Percentiles rank a stretch among this genome's conserved stretches.
Evolutionary conservation across 1,139 yeast genomes (phyloP).

Genomic region (Scheffersomyces cryptocercus): DNA sequence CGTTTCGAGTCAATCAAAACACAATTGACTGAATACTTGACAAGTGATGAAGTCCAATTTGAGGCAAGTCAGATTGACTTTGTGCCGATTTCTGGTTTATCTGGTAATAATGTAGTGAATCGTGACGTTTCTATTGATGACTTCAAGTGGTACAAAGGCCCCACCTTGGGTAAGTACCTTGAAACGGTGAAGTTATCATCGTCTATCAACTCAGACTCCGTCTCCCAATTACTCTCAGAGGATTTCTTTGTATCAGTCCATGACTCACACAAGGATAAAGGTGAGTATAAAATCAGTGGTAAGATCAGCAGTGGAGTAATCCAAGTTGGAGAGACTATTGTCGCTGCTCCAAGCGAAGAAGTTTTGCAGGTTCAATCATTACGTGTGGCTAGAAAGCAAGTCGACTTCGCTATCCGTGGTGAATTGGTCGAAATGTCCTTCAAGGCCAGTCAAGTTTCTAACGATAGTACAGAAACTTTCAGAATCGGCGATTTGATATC

Average conservation of each 20-base stretch:
- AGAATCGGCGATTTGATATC: constrained; percentile 73
- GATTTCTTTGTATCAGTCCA: constrained; percentile 52
- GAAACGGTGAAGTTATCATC: constrained; percentile 26
- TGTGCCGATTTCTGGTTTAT: constrained; percentile 84
- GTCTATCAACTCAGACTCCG: constrained; percentile 5
- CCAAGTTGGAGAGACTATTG: constrained; percentile 73
- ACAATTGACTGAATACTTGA: constrained; percentile 61
- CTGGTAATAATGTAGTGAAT: constrained; percentile 77
- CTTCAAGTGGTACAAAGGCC: constrained; percentile 65
- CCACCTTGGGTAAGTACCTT: constrained; percentile 61
- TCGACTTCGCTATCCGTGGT: constrained; percentile 61
- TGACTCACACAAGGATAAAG: constrained; percentile 37
- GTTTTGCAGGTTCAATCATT: constrained; percentile 34
- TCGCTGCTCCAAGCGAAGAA: constrained; percentile 55
- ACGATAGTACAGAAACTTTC: constrained; percentile 52
- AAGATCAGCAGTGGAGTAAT: constrained; percentile 74
- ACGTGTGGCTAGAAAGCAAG: constrained; percentile 23
- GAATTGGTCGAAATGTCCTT: constrained; percentile 66
- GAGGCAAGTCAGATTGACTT: constrained; percentile 51
- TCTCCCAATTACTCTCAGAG: constrained; percentile 26
- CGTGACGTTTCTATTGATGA: constrained; percentile 28
- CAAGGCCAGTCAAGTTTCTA: constrained; percentile 40
- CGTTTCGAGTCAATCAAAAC: constrained; percentile 63
- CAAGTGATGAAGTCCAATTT: constrained; percentile 61
- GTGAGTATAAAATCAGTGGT: constrained; percentile 59